A percentile compares a stretch with the other conserved stretches of the same genome.
Conservation (phyloP, 306 rosid genomes). For the Malus orientalis region DNA sequence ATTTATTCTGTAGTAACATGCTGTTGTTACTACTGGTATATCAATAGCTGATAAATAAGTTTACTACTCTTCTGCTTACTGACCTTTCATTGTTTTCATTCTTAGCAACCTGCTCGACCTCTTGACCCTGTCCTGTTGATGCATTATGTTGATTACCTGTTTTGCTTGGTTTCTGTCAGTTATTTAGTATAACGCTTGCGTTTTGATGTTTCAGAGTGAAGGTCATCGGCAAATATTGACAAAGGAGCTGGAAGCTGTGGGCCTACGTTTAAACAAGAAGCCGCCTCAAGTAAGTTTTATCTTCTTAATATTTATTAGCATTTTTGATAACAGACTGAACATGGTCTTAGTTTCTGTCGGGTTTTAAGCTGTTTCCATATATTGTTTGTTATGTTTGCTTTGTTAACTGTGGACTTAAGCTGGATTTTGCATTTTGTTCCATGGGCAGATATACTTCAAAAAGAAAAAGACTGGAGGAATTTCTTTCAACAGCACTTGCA, state of each 20-base stretch:
- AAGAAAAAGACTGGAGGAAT: slow-evolving; percentile 96
- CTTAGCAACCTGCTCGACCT: not conserved
- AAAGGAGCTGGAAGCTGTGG: slow-evolving; percentile 96
- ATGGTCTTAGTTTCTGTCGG: not conserved
- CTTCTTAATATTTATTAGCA: not conserved
- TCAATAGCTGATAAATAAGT: slow-evolving; percentile 10
- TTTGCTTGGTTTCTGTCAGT: not conserved
- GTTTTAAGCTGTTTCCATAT: not conserved
- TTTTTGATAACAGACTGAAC: not conserved
- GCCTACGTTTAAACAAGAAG: slow-evolving; percentile 88
- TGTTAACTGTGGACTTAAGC: not conserved
- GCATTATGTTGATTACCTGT: not conserved
- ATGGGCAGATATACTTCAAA: slow-evolving; percentile 86
- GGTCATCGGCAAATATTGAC: slow-evolving; percentile 99
- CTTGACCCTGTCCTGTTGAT: not conserved
- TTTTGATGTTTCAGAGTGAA: slow-evolving; percentile 62
- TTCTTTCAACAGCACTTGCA: slow-evolving; percentile 87
- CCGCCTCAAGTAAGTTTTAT: slow-evolving; percentile 78
- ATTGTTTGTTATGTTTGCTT: not conserved
- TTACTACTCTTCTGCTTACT: not conserved
- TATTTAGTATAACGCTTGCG: slow-evolving; percentile 7
- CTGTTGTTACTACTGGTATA: slow-evolving; percentile 2
- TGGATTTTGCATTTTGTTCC: slow-evolving; percentile 8
- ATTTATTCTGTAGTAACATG: not conserved
- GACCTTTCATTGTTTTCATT: not conserved